Conservation (phyloP, 2,329 filamentous ascomycete genomes). For the Ploettnerulaceae sp. region DNA sequence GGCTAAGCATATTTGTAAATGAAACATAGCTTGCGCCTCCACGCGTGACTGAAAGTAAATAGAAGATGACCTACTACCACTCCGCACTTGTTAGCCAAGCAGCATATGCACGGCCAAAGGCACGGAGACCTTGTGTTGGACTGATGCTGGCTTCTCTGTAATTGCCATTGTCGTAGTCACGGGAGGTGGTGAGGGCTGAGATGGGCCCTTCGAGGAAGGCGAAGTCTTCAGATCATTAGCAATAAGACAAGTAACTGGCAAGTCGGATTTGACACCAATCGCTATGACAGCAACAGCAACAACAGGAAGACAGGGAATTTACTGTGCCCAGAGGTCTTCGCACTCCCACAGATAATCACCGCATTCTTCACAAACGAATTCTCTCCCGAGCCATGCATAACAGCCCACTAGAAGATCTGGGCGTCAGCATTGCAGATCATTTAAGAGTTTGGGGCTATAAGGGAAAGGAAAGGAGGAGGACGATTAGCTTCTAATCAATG, state of each 20-base stretch:
- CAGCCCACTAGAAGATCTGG: no score
- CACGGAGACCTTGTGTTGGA: slow-evolving; percentile 37
- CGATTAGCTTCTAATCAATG: no score
- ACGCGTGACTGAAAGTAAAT: no score
- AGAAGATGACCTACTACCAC: no score
- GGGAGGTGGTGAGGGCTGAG: slow-evolving; percentile 37
- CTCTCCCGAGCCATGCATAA: slow-evolving; percentile 38
- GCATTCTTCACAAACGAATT: slow-evolving; percentile 35
- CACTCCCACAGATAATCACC: slow-evolving; percentile 43
- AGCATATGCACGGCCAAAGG: slow-evolving; percentile 43
- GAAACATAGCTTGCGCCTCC: no score
- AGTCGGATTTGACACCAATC: not conserved
- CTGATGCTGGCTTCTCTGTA: slow-evolving; percentile 30
- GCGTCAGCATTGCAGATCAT: no score
- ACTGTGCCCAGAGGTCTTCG: slow-evolving; percentile 42
- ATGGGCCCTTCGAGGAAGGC: slow-evolving; percentile 45
- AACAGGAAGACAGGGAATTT: not conserved
- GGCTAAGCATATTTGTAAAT: no score
- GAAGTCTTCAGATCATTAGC: slow-evolving; percentile 30
- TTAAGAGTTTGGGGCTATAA: no score
- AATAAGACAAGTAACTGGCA: no score
- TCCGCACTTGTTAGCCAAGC: slow-evolving; percentile 43
- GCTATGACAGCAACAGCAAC: no score
- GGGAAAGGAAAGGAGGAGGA: no score
- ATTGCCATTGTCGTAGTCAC: slow-evolving; percentile 38